A percentile compares a stretch with the other conserved stretches of the same genome.
Evolutionary conservation across 2,329 filamentous ascomycete genomes (phyloP).

Genomic region (Sporothrix protearum): DNA sequence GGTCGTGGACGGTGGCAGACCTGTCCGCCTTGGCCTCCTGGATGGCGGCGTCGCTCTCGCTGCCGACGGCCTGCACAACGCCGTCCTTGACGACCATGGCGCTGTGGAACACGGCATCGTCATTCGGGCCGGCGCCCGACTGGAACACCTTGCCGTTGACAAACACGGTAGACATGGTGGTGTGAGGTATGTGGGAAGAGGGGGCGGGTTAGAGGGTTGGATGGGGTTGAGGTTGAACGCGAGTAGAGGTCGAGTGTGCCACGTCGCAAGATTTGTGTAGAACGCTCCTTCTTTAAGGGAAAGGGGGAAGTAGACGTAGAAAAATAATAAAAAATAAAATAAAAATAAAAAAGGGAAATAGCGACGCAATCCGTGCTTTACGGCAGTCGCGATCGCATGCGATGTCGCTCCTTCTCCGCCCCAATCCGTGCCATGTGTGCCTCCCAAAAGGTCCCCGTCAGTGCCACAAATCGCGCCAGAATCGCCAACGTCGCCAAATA

Average conservation of each 20-base stretch:
- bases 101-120: slow-evolving; percentile 37
- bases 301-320: too few relatives aligned
- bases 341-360: neutral
- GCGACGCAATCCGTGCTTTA: slow-evolving; percentile 2
- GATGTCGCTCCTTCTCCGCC: slow-evolving; percentile 9
- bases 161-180: slow-evolving; percentile 35
- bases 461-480: neutral
- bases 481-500: neutral
- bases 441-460: neutral
- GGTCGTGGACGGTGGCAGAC: slow-evolving; percentile 33
- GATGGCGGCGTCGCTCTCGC: slow-evolving; percentile 34
- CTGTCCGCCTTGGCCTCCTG: slow-evolving; percentile 31
- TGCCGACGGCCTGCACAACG: slow-evolving; percentile 39
- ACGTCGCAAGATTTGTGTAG: neutral
- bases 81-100: slow-evolving; percentile 39
- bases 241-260: neutral
- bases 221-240: neutral
- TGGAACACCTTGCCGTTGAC: slow-evolving; percentile 48
- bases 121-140: slow-evolving; percentile 29
- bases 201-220: neutral
- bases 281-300: neutral
- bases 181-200: neutral
- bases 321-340: neutral
- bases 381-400: neutral
- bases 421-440: neutral